phyloP scores from a whole-genome alignment of 441 rosid genomes.

The Croton laevigatus region DNA sequence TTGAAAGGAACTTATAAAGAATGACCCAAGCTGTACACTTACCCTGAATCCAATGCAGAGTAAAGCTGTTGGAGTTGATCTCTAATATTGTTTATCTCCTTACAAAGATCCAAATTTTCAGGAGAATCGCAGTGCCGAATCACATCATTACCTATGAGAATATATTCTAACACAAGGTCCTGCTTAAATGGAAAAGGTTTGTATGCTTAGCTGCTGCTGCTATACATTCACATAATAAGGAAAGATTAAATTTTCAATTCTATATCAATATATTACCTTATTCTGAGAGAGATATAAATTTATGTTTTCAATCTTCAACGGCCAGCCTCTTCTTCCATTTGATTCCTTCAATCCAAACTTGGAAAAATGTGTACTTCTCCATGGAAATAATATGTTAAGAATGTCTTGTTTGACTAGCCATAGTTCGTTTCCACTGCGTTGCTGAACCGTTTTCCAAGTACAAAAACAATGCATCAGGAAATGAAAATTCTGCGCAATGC shows the following conservation, averaged over 20 bases:
- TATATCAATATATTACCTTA: background rate
- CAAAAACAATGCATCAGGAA: conserved; percentile 31
- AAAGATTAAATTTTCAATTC: background rate
- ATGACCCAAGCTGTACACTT: too few relatives aligned
- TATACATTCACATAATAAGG: background rate
- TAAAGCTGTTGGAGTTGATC: conserved; percentile 27
- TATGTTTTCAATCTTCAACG: background rate
- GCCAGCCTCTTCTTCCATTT: background rate
- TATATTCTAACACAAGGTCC: background rate
- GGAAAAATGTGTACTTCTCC: background rate
- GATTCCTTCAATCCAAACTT: background rate
- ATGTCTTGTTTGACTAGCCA: conserved; percentile 18
- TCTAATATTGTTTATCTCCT: conserved; percentile 10
- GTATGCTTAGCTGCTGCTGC: background rate
- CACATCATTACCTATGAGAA: conserved; percentile 16
- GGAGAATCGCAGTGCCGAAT: background rate
- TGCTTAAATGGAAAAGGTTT: background rate
- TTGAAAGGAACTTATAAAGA: too few relatives aligned
- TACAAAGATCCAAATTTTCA: background rate
- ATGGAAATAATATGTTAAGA: background rate
- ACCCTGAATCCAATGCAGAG: background rate
- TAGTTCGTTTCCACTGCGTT: background rate
- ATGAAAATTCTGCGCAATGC: background rate
- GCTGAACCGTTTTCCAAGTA: conserved; percentile 25
- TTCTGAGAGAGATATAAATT: background rate